phyloP scores from a whole-genome alignment of 441 rosid genomes.

The Corymbia citriodora region DNA sequence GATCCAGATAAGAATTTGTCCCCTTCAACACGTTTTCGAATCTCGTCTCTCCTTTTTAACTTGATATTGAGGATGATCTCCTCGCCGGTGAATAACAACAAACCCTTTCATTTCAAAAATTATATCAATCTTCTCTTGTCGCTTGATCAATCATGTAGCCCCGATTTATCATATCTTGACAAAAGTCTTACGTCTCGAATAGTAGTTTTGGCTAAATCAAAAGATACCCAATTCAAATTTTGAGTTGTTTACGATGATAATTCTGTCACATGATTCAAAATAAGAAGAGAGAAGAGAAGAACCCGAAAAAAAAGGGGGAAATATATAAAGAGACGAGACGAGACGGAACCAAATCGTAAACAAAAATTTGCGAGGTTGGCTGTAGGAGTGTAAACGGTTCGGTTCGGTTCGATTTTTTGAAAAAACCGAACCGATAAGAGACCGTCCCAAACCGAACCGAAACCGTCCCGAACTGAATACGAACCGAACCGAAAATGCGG shows the following conservation, averaged over 20 bases:
- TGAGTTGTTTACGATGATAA: too few species aligned
- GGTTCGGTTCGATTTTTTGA: too few species aligned
- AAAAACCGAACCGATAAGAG: too few species aligned
- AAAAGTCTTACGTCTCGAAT: neutral
- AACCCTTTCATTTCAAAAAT: neutral
- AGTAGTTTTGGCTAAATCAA: neutral
- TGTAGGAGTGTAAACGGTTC: too few species aligned
- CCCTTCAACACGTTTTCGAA: neutral
- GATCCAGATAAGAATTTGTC: neutral
- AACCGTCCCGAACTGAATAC: too few species aligned
- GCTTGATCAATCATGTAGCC: neutral
- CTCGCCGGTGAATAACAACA: neutral
- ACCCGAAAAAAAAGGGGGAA: neutral
- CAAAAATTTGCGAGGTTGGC: neutral
- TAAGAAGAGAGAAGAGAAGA: neutral
- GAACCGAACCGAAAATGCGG: too few species aligned
- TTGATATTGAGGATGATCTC: neutral
- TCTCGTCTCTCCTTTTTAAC: neutral
- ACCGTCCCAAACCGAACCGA: too few species aligned
- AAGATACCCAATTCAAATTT: neutral
- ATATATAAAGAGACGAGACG: neutral
- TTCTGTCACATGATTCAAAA: neutral
- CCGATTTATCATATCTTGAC: neutral
- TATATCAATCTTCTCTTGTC: neutral
- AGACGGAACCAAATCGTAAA: neutral